These are phyloP conservation scores for Lactarius trivialis DNA, from an alignment of 768 basidiomycete genomes.

Conservation along the genomic window DNA sequence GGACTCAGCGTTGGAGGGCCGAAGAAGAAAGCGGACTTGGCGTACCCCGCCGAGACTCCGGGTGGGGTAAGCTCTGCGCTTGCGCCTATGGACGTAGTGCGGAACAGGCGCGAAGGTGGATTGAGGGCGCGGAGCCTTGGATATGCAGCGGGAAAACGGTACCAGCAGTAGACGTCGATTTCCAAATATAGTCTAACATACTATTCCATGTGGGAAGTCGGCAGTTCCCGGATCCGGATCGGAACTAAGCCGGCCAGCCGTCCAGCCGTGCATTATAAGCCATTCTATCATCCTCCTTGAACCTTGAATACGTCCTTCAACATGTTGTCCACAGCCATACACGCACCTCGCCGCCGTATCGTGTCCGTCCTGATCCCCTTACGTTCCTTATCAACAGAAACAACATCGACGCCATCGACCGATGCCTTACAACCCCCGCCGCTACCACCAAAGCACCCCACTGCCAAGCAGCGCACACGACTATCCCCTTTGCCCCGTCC, in stretches of 20 bases:
- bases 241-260: not conserved
- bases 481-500: constrained; percentile 42
- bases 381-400: constrained; percentile 22
- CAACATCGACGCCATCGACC: constrained; percentile 4
- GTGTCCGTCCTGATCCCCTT: not conserved
- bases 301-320: constrained; percentile 1
- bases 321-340: constrained; percentile 16
- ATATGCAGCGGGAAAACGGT: not conserved
- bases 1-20: constrained; percentile 34
- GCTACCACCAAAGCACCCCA: constrained; percentile 28
- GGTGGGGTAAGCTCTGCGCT: constrained; percentile 10
- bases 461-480: constrained; percentile 31
- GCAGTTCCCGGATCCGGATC: not conserved
- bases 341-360: constrained; percentile 12
- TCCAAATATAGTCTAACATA: too few species aligned
- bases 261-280: not conserved
- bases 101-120: constrained; percentile 10
- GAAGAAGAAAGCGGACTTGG: not conserved
- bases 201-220: not conserved
- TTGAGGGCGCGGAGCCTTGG: constrained; percentile 7
- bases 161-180: too few species aligned
- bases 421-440: constrained; percentile 23
- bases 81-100: not conserved
- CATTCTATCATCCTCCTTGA: not conserved
- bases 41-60: not conserved